These are phyloP conservation scores for Spinacia oleracea DNA, from an alignment of 179 eudicot genomes.

Conservation along the genomic window DNA sequence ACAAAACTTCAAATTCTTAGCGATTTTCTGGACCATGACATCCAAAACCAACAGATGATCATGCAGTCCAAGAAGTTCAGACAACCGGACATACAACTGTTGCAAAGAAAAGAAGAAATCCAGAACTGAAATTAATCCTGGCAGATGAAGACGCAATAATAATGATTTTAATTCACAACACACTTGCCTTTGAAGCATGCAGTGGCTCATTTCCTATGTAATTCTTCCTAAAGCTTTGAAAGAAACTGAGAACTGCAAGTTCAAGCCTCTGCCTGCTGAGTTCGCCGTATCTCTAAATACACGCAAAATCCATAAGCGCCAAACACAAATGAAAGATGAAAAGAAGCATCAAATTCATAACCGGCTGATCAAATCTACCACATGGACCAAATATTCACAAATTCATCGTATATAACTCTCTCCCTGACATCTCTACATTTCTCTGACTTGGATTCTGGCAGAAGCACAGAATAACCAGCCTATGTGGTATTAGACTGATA, in stretches of 20 bases:
- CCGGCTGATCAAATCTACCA: not conserved
- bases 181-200: slow-evolving; percentile 75
- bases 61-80: slow-evolving; percentile 88
- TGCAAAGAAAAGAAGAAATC: slow-evolving; percentile 38
- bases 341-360: not conserved
- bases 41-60: slow-evolving; percentile 78
- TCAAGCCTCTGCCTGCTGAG: slow-evolving; percentile 90
- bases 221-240: slow-evolving; percentile 68
- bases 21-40: slow-evolving; percentile 80
- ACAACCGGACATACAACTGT: slow-evolving; percentile 85
- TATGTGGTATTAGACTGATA: not conserved
- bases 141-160: not conserved
- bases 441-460: not conserved
- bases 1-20: slow-evolving; percentile 78
- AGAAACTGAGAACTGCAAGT: slow-evolving; percentile 79
- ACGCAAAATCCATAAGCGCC: slow-evolving; percentile 17
- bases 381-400: not conserved
- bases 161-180: not conserved
- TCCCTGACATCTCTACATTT: not conserved
- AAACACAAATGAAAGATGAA: not conserved
- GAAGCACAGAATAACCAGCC: not conserved
- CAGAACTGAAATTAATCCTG: slow-evolving; percentile 8
- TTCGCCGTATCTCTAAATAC: slow-evolving; percentile 76
- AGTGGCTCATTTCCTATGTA: slow-evolving; percentile 81
- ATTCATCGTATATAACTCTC: not conserved